Evolutionary conservation across 768 basidiomycete genomes (phyloP).

Genomic region (Suillus bovinus): DNA sequence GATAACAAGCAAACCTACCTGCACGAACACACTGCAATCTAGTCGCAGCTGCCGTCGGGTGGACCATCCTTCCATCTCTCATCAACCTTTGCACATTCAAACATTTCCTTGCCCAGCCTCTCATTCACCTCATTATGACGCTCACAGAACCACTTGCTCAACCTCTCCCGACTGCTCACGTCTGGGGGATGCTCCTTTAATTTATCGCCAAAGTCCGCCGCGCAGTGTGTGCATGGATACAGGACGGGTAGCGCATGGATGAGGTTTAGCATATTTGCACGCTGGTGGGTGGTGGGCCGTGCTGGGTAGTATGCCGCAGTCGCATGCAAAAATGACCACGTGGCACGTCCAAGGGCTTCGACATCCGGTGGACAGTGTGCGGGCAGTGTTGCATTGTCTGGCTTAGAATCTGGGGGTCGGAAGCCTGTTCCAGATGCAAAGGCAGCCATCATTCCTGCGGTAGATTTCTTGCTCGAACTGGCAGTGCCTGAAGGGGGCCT

Average conservation of each 20-base stretch:
- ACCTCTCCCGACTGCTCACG: constrained; percentile 63
- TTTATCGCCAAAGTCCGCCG: constrained; percentile 74
- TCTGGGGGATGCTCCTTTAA: constrained; percentile 71
- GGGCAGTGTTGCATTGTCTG: constrained; percentile 42
- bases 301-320: constrained; percentile 95
- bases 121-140: constrained; percentile 92
- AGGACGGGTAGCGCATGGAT: constrained; percentile 75
- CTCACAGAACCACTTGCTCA: constrained; percentile 89
- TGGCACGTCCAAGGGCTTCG: constrained; percentile 85
- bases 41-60: constrained; percentile 86
- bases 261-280: constrained; percentile 81
- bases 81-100: constrained; percentile 81
- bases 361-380: constrained; percentile 87
- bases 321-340: constrained; percentile 96
- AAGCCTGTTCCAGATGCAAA: constrained; percentile 32
- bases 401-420: constrained; percentile 25
- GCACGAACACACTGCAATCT: constrained; percentile 12
- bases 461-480: constrained; percentile 24
- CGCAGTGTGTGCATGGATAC: constrained; percentile 90
- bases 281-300: constrained; percentile 71
- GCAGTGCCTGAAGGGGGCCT: constrained; percentile 41
- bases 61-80: constrained; percentile 95
- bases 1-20: neutral
- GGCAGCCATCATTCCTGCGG: constrained; percentile 35
- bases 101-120: constrained; percentile 78